Evolutionary conservation across 768 basidiomycete species (phyloP).

Genomic region (Tricholoma matsutake): DNA sequence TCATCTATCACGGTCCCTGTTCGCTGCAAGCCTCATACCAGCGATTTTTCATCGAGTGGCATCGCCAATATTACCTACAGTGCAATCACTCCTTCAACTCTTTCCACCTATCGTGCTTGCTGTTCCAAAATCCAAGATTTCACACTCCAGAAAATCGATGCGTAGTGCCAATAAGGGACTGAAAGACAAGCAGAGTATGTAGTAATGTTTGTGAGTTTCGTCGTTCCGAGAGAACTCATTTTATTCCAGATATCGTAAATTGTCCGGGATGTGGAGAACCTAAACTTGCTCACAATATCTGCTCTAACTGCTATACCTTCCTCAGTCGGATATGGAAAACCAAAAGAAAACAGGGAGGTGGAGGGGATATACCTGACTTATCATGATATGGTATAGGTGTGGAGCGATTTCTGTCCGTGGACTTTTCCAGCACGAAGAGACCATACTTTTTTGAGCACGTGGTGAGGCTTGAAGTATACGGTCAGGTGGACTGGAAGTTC

Average conservation of each 20-base stretch:
- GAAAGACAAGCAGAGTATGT: constrained; percentile 88
- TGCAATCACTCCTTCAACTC: constrained; percentile 57
- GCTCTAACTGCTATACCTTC: constrained; percentile 74
- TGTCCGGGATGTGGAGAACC: constrained; percentile 89
- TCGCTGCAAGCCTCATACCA: constrained; percentile 16
- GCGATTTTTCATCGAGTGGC: constrained; percentile 19
- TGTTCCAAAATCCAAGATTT: constrained; percentile 91
- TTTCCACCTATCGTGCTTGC: constrained; percentile 87
- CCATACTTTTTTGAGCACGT: not conserved
- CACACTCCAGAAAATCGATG: constrained; percentile 95
- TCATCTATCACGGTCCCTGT: constrained; percentile 10
- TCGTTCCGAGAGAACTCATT: not conserved
- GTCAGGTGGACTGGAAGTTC: not conserved
- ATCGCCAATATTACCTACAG: constrained; percentile 36
- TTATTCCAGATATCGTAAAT: constrained; percentile 71
- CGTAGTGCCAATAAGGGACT: constrained; percentile 90
- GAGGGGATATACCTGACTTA: constrained; percentile 35
- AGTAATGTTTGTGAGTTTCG: constrained; percentile 1
- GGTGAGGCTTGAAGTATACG: not conserved
- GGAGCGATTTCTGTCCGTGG: not conserved
- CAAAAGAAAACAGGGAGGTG: constrained; percentile 28
- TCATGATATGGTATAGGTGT: constrained; percentile 23
- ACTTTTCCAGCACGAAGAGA: not conserved
- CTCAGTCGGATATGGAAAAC: constrained; percentile 66
- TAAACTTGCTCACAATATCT: constrained; percentile 88